These are phyloP conservation scores for Xylaria scruposa DNA, from an alignment of 495 filamentous ascomycete species.

Conservation along the genomic window DNA sequence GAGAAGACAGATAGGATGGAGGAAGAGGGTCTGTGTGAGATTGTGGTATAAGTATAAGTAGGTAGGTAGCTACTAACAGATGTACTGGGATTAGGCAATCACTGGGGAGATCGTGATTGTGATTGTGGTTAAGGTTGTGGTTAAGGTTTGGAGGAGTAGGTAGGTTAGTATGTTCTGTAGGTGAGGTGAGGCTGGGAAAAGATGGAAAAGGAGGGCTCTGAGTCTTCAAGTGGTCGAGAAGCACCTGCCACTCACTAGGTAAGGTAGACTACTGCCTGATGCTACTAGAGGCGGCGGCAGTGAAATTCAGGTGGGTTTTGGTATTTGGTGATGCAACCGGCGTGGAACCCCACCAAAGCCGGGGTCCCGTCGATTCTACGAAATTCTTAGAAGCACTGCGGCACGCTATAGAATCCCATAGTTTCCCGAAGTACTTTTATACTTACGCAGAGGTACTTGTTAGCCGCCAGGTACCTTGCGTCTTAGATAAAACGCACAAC, in stretches of 20 bases:
- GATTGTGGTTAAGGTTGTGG: slow-evolving; percentile 5
- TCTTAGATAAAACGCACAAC: background rate
- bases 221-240: background rate
- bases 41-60: background rate
- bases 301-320: background rate
- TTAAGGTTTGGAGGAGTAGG: background rate
- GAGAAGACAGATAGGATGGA: background rate
- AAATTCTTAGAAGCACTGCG: slow-evolving; percentile 31
- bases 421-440: background rate
- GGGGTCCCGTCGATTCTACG: slow-evolving; percentile 27
- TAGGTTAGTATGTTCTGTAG: background rate
- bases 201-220: slow-evolving; percentile 10
- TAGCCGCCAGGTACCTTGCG: background rate
- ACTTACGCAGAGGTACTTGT: background rate
- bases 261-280: background rate
- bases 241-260: background rate
- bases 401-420: slow-evolving; percentile 20
- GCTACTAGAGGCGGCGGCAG: background rate
- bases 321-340: slow-evolving; percentile 30
- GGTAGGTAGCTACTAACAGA: background rate
- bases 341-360: slow-evolving; percentile 26
- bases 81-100: background rate
- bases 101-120: background rate
- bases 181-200: slow-evolving; percentile 20
- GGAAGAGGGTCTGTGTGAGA: background rate